Evolutionary conservation across 192 early-diverging fungal genomes (phyloP).

Genomic region (Pilobolus umbonatus): DNA sequence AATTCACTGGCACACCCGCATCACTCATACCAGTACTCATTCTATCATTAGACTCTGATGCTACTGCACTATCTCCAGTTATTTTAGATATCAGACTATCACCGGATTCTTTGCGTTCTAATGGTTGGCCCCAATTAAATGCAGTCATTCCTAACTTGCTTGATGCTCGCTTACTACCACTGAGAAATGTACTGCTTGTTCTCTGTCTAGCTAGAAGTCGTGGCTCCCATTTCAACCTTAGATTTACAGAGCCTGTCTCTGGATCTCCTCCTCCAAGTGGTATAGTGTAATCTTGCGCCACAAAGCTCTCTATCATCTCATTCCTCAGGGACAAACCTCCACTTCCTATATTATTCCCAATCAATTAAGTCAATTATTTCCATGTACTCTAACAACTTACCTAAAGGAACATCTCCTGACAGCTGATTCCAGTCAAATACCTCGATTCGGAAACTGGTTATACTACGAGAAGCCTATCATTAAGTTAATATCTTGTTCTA

Average conservation of each 20-base stretch:
- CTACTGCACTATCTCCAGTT: background rate
- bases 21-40: background rate
- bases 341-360: constrained; percentile 17
- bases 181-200: constrained; percentile 41
- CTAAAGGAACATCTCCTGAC: constrained; percentile 45
- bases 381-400: constrained; percentile 14
- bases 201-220: constrained; percentile 49
- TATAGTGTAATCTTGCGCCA: constrained; percentile 35
- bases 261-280: constrained; percentile 26
- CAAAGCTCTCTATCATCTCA: constrained; percentile 34
- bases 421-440: constrained; percentile 70
- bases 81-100: no score
- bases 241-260: constrained; percentile 35
- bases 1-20: background rate
- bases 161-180: constrained; percentile 31
- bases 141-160: constrained; percentile 31
- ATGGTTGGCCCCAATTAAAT: background rate
- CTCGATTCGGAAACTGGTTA: constrained; percentile 44
- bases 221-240: constrained; percentile 57
- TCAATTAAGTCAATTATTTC: background rate
- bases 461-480: constrained; percentile 23
- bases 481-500: background rate
- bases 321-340: constrained; percentile 24
- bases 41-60: background rate
- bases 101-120: no score